Conservation (phyloP, 202 grass and related monocot genomes). For the Elaeis oleifera region DNA sequence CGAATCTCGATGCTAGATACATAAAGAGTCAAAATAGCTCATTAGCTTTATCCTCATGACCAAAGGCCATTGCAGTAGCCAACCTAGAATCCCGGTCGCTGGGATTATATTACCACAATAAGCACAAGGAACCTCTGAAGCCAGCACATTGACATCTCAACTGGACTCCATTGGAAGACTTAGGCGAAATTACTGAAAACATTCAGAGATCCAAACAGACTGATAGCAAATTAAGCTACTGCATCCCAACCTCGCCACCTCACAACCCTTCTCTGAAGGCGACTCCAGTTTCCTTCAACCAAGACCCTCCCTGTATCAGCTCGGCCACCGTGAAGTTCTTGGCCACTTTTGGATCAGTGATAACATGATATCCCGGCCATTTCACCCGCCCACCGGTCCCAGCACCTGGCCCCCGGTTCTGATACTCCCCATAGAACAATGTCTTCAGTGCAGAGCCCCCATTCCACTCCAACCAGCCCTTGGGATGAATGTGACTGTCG, state of each 20-base stretch:
- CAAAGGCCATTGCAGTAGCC: no score
- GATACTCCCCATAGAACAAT: constrained; percentile 52
- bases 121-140: no score
- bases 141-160: no score
- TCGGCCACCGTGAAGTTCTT: constrained; percentile 39
- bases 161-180: no score
- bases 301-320: constrained; percentile 41
- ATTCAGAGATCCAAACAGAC: no score
- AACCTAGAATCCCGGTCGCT: no score
- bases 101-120: no score
- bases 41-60: no score
- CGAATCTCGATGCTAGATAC: no score
- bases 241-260: background rate
- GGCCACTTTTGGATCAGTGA: constrained; percentile 35
- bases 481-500: constrained; percentile 28
- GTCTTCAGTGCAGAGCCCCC: constrained; percentile 39
- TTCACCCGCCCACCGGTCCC: constrained; percentile 28
- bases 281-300: constrained; percentile 35
- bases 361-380: constrained; percentile 48
- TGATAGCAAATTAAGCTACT: no score
- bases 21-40: no score
- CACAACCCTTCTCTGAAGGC: constrained; percentile 39
- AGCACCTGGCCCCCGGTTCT: constrained; percentile 37
- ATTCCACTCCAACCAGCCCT: constrained; percentile 49
- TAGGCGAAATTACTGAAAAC: no score